Percentiles rank a stretch among this genome's conserved stretches.
Evolutionary conservation across 148 eudicot species (phyloP).

Genomic region (Chenopodium formosanum): DNA sequence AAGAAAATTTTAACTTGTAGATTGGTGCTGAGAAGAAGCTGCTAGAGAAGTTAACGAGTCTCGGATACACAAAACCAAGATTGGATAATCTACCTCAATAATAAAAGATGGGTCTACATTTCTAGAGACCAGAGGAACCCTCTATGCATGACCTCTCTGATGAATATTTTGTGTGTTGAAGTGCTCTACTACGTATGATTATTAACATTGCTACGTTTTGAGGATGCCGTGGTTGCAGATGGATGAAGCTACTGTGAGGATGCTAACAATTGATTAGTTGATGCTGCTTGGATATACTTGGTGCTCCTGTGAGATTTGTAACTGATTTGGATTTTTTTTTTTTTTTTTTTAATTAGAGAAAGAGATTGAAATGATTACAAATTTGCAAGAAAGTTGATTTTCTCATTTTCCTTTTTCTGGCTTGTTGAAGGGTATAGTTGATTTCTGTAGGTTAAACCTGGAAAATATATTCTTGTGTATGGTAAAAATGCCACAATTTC

Average conservation of each 20-base stretch:
- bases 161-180: not conserved
- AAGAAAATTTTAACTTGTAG: conserved; percentile 30
- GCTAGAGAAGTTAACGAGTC: conserved; percentile 62
- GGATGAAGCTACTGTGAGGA: not conserved
- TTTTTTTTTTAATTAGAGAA: not conserved
- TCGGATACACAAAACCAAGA: conserved; percentile 64
- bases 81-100: conserved; percentile 18
- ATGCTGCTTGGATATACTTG: not conserved
- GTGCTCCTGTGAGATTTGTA: not conserved
- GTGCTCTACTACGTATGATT: not conserved
- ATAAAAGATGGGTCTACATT: not conserved
- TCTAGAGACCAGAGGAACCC: not conserved
- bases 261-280: not conserved
- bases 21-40: conserved; percentile 74
- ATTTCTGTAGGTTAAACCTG: too few species aligned
- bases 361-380: not conserved
- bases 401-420: too few species aligned
- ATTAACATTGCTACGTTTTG: not conserved
- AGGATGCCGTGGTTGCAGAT: not conserved
- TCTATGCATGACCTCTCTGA: not conserved
- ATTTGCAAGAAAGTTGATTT: not conserved
- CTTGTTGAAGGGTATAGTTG: too few species aligned
- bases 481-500: too few species aligned
- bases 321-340: not conserved
- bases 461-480: too few species aligned